Evolutionary conservation across 169 alveolate species (phyloP), one percentile per base, ranked within the genome.

Genomic region (Perkinsus chesapeaki): DNA sequence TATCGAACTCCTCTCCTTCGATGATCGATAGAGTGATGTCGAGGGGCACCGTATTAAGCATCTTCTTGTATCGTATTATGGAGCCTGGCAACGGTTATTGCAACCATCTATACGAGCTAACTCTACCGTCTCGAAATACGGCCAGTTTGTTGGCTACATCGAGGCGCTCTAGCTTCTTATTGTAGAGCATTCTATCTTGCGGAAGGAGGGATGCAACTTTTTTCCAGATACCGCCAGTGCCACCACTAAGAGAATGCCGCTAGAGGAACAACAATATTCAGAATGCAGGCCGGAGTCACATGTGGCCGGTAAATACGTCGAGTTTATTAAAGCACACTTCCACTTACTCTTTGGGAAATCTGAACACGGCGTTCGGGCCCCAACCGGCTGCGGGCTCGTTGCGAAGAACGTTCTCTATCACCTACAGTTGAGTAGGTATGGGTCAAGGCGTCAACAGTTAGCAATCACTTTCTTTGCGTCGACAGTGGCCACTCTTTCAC

Each of bases 351-450:
- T 43, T 43, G 23, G 91, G 91, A 37, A 39, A 92, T 0, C 93
- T 39, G 91, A 92, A 92, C 27, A 39, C n/a, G 37, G 93, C 93
- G 93, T 92, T 92, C 23, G 93, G 93, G 16, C 93, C 93, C 93
- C 93, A 92, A 7, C 93, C 93, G 36, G 73, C 73, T 39, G 48
- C 93, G 9, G 60, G 48, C 38, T 48, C 39, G 91, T 92, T 43
- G 43, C 60, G 48, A 20, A 92, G 39, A n/a, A 43, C 60, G 60
- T 9, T 5, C 60, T 43, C 60, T 43, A 43, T 43, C 23, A 43
- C 16, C 16, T 43, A 9, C 60, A 9, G 16, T 9, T 43, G 60
- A 43, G 60, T 43, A 5, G 5, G 5, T 16, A 16, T 9, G 60
- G 60, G 60, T 43, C 60, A 16, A 5, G 60, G 60, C 5, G 60